These are phyloP conservation scores for Penicillium verhagenii DNA, from an alignment of 495 filamentous ascomycete genomes.

Conservation along the genomic window DNA sequence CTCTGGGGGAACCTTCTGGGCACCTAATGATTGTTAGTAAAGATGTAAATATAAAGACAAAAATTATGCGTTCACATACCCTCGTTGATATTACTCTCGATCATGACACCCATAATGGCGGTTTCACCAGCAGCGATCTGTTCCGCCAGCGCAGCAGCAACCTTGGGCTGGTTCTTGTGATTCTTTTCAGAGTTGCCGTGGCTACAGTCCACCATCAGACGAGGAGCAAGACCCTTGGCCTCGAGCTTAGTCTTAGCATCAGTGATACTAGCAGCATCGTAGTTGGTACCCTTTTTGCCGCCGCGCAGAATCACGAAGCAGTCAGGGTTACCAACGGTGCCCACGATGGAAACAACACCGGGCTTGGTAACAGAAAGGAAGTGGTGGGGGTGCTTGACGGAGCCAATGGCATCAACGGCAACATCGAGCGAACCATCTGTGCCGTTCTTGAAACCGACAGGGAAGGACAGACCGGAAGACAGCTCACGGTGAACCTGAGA, in stretches of 20 bases:
- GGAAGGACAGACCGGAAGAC: conserved; percentile 91
- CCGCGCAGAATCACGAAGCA: conserved; percentile 97
- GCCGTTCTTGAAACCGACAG: conserved; percentile 99
- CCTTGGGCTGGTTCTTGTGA: conserved; percentile 96
- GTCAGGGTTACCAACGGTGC: conserved; percentile 94
- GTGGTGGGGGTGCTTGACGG: conserved; percentile 90
- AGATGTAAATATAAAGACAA: not conserved
- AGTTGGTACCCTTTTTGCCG: conserved; percentile 92
- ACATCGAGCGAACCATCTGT: conserved; percentile 90
- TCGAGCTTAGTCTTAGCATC: conserved; percentile 69
- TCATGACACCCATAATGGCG: conserved; percentile 97
- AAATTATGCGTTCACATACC: conserved; percentile 48
- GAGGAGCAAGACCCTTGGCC: conserved; percentile 62
- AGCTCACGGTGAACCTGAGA: conserved; percentile 93
- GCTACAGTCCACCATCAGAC: conserved; percentile 98
- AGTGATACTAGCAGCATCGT: conserved; percentile 78
- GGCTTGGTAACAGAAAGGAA: conserved; percentile 99
- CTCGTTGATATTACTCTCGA: conserved; percentile 95
- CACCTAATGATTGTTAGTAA: conserved; percentile 50
- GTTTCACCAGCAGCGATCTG: conserved; percentile 83
- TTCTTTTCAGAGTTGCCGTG: conserved; percentile 96
- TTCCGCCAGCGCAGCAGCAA: conserved; percentile 75
- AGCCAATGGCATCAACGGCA: conserved; percentile 94
- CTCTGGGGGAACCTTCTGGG: conserved; percentile 88
- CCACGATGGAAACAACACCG: conserved; percentile 92